Conservation (phyloP, 1,284 basidiomycete species). For the Xerocomus nothofagi region DNA sequence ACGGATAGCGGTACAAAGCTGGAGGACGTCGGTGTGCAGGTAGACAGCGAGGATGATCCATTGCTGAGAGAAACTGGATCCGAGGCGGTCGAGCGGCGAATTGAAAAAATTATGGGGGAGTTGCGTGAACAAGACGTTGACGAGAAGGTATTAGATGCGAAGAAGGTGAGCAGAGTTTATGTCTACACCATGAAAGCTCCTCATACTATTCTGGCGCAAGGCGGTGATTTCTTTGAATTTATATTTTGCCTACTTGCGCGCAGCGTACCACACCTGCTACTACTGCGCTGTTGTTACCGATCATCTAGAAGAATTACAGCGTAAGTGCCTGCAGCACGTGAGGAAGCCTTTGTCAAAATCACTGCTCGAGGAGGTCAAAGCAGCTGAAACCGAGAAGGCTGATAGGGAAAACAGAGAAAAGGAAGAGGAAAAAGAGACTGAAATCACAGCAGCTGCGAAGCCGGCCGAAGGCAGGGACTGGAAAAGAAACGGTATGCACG, state of each 20-base stretch:
- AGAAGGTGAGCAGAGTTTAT: constrained; percentile 54
- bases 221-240: constrained; percentile 77
- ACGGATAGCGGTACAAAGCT: constrained; percentile 32
- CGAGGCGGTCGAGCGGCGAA: constrained; percentile 70
- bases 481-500: constrained; percentile 63
- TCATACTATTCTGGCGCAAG: constrained; percentile 40
- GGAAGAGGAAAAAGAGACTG: constrained; percentile 36
- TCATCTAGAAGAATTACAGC: constrained; percentile 90
- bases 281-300: constrained; percentile 92
- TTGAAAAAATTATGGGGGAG: constrained; percentile 71
- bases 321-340: constrained; percentile 90
- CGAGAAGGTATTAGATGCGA: constrained; percentile 61
- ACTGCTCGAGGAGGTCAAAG: constrained; percentile 56
- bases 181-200: constrained; percentile 14
- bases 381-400: constrained; percentile 44
- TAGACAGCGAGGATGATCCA: constrained; percentile 52
- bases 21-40: constrained; percentile 40
- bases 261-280: constrained; percentile 89
- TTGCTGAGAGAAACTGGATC: constrained; percentile 62
- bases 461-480: constrained; percentile 53
- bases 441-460: constrained; percentile 19
- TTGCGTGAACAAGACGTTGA: constrained; percentile 65
- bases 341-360: constrained; percentile 68
- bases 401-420: constrained; percentile 40
- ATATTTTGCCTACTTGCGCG: constrained; percentile 81